Evolutionary conservation across 2,329 filamentous ascomycete species (phyloP).

Genomic region (Sporothrix inflata): DNA sequence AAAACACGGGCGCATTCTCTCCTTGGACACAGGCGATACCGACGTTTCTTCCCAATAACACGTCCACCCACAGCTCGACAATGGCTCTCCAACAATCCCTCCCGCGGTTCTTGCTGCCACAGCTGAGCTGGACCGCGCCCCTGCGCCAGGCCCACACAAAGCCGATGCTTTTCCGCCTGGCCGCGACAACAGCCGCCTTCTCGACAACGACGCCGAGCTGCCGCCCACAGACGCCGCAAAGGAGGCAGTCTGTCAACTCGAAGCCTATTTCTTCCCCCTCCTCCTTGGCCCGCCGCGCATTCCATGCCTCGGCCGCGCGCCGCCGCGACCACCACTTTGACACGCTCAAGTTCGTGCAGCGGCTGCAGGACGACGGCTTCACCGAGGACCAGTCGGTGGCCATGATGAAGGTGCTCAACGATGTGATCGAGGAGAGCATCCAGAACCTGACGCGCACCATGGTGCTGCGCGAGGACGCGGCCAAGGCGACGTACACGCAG

Average conservation of each 20-base stretch:
- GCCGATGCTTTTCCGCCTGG: slow-evolving; percentile 28
- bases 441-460: slow-evolving; percentile 97
- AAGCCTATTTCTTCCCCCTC: neutral
- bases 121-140: slow-evolving; percentile 55
- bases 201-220: neutral
- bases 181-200: slow-evolving; percentile 7
- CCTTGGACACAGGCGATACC: neutral
- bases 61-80: slow-evolving; percentile 38
- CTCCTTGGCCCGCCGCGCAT: slow-evolving; percentile 41
- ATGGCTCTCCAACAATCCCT: slow-evolving; percentile 47
- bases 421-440: slow-evolving; percentile 97
- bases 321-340: slow-evolving; percentile 92
- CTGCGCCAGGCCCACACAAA: slow-evolving; percentile 27
- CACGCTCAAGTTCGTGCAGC: slow-evolving; percentile 94
- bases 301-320: slow-evolving; percentile 68
- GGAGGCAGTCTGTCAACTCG: neutral
- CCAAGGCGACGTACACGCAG: slow-evolving; percentile 77
- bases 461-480: slow-evolving; percentile 92
- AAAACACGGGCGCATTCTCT: neutral
- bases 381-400: slow-evolving; percentile 93
- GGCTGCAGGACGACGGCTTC: slow-evolving; percentile 87
- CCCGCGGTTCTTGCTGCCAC: slow-evolving; percentile 59
- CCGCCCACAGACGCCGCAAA: neutral
- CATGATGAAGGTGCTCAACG: slow-evolving; percentile 97
- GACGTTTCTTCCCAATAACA: neutral